These are phyloP conservation scores for Capsicum pubescens DNA, from an alignment of 257 asterid species.

Conservation along the genomic window DNA sequence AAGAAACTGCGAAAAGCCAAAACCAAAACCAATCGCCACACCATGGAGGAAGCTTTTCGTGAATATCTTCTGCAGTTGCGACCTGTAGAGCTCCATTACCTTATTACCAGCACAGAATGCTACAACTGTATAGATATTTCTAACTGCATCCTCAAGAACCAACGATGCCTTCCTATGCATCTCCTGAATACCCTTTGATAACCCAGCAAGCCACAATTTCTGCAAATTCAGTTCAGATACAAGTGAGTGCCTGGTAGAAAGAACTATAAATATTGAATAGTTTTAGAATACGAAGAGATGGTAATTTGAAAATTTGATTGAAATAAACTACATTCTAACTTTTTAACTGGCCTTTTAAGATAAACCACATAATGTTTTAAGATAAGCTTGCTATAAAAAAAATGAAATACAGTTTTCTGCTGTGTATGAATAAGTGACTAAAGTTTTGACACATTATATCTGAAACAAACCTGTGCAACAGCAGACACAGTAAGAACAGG, in stretches of 20 bases:
- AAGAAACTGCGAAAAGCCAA: constrained; percentile 98
- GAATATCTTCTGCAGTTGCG: constrained; percentile 82
- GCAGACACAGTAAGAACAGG: constrained; percentile 94
- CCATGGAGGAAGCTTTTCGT: constrained; percentile 95
- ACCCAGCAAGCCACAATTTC: constrained; percentile 99
- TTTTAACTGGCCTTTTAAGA: neutral
- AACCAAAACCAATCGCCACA: constrained; percentile 95
- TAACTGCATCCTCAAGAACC: constrained; percentile 96
- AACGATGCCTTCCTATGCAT: constrained; percentile 99
- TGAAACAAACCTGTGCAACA: constrained; percentile 78
- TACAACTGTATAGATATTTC: constrained; percentile 95
- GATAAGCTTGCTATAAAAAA: neutral
- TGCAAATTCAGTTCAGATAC: constrained; percentile 41
- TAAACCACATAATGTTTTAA: neutral
- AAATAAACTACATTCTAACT: neutral
- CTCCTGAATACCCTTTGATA: constrained; percentile 98
- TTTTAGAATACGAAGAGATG: neutral
- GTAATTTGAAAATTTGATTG: neutral
- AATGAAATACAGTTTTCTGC: neutral
- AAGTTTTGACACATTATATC: constrained; percentile 4
- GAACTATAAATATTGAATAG: neutral
- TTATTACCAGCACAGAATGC: constrained; percentile 99
- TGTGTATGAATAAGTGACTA: constrained; percentile 6
- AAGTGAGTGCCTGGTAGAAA: constrained; percentile 21
- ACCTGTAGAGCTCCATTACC: constrained; percentile 96